Percentiles rank a stretch among this genome's conserved stretches.
Evolutionary conservation across 2,329 filamentous ascomycete species (phyloP).

Genomic region (Paradendryphiella salina): DNA sequence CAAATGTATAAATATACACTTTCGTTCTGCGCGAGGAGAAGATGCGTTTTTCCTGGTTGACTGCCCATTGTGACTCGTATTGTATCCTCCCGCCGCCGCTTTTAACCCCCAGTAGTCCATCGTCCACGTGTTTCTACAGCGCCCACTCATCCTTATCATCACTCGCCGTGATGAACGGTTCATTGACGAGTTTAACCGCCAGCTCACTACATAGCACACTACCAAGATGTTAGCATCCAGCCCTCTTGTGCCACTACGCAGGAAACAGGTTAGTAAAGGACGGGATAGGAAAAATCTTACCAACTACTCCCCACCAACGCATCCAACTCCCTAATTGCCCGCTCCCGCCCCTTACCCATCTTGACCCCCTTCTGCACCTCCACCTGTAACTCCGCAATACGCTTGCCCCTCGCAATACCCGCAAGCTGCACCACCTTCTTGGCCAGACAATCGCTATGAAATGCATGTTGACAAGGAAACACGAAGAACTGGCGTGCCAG

Average conservation of each 20-base stretch:
- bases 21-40: neutral
- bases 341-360: slow-evolving; percentile 72
- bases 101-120: no score
- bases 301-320: slow-evolving; percentile 87
- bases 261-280: neutral
- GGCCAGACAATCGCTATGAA: slow-evolving; percentile 92
- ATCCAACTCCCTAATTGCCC: slow-evolving; percentile 85
- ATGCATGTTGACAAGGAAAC: slow-evolving; percentile 96
- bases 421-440: slow-evolving; percentile 81
- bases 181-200: slow-evolving; percentile 90
- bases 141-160: slow-evolving; percentile 84
- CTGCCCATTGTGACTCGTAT: no score
- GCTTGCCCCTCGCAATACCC: slow-evolving; percentile 72
- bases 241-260: no score
- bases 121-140: slow-evolving; percentile 36
- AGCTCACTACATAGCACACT: slow-evolving; percentile 94
- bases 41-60: neutral
- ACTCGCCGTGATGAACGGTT: slow-evolving; percentile 77
- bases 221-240: slow-evolving; percentile 20
- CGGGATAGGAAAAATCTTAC: slow-evolving; percentile 56
- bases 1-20: neutral
- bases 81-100: no score
- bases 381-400: slow-evolving; percentile 82
- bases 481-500: slow-evolving; percentile 95
- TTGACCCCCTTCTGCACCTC: slow-evolving; percentile 78